Conservation (phyloP, 2,329 filamentous ascomycete genomes). For the Ascochyta pisi region DNA sequence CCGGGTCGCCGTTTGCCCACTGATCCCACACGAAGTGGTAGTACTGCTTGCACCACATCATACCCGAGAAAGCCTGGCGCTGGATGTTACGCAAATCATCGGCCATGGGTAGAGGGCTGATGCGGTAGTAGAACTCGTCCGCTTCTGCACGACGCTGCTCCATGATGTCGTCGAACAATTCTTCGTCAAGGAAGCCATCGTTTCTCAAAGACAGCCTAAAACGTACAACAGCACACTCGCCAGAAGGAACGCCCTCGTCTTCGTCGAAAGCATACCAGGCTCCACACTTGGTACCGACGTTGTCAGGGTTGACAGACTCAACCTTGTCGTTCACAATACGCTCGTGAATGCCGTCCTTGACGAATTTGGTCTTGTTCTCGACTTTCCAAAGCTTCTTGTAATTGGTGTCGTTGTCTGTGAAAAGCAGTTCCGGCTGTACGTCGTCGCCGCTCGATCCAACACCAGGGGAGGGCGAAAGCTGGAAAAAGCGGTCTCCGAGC, state of each 20-base stretch:
- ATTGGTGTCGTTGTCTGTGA: constrained; percentile 97
- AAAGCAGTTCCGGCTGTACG: constrained; percentile 82
- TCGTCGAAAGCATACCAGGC: constrained; percentile 95
- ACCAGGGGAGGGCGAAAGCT: constrained; percentile 89
- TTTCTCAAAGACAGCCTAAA: constrained; percentile 83
- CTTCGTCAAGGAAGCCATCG: constrained; percentile 85
- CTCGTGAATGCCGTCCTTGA: constrained; percentile 94
- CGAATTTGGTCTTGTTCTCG: constrained; percentile 77
- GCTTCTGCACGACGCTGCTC: constrained; percentile 87
- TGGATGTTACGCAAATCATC: constrained; percentile 96
- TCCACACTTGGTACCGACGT: constrained; percentile 84
- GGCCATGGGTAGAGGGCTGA: constrained; percentile 91
- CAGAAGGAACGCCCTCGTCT: constrained; percentile 82
- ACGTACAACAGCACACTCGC: constrained; percentile 93
- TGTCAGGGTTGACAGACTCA: constrained; percentile 78
- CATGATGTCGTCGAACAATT: constrained; percentile 88
- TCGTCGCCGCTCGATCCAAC: constrained; percentile 80
- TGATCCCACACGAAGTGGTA: constrained; percentile 98
- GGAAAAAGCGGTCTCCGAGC: constrained; percentile 81
- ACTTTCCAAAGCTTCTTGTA: constrained; percentile 76
- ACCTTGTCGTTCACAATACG: constrained; percentile 84
- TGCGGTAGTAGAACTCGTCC: constrained; percentile 93
- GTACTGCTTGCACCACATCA: constrained; percentile 99
- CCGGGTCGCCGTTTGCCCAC: constrained; percentile 94
- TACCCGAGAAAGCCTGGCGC: constrained; percentile 90